A percentile compares a stretch with the other conserved stretches of the same genome.
Evolutionary conservation across 257 asterid genomes (phyloP).

Genomic region (Scutellaria barbata): DNA sequence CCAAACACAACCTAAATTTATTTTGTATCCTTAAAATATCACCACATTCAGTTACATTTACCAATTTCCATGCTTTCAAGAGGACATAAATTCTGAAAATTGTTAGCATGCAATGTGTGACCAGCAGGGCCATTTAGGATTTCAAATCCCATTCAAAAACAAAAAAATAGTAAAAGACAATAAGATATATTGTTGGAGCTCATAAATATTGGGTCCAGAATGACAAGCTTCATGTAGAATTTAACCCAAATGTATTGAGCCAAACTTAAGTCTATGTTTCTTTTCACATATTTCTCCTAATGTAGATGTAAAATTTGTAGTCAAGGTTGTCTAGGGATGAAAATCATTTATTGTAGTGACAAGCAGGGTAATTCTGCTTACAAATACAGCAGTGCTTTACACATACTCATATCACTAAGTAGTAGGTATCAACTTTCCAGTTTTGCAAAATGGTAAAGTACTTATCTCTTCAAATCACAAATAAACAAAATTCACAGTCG

Average conservation of each 20-base stretch:
- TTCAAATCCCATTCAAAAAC: background rate
- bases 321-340: background rate
- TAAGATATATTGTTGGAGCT: background rate
- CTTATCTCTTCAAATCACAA: background rate
- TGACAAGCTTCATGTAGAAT: background rate
- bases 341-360: background rate
- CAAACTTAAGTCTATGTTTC: constrained; percentile 1
- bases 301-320: background rate
- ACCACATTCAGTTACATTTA: too few species aligned
- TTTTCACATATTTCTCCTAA: background rate
- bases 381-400: constrained; percentile 12
- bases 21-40: too few species aligned
- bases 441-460: background rate
- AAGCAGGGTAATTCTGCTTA: background rate
- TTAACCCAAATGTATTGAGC: background rate
- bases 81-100: background rate
- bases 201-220: background rate
- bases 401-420: background rate
- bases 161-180: background rate
- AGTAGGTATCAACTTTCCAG: constrained; percentile 3
- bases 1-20: too few species aligned
- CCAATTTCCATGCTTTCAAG: background rate
- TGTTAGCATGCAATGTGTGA: background rate
- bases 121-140: background rate
- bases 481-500: constrained; percentile 17